phyloP scores from a whole-genome alignment of 2,329 filamentous ascomycete species.

The Phyllosticta ampelicida region DNA sequence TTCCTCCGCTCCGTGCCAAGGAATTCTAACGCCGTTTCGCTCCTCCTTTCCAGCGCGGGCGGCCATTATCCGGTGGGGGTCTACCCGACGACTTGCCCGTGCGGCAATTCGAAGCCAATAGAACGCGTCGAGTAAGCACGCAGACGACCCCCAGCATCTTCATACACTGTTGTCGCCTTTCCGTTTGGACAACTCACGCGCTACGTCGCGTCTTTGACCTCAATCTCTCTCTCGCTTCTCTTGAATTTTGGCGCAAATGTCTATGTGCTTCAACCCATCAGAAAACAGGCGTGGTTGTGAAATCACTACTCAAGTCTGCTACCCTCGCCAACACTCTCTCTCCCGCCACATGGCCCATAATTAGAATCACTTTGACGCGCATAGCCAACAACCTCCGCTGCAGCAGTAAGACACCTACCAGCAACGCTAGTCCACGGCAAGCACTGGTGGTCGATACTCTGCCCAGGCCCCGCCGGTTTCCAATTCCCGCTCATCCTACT shows the following conservation, averaged over 20 bases:
- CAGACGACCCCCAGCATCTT: neutral
- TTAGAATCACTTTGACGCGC: constrained; percentile 1
- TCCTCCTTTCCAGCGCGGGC: too few relatives aligned
- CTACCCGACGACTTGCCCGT: neutral
- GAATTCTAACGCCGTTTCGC: too few relatives aligned
- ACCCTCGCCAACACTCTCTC: neutral
- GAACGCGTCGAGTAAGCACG: too few relatives aligned
- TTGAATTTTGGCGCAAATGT: neutral
- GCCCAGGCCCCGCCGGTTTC: neutral
- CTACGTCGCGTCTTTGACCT: neutral
- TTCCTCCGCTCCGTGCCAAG: too few relatives aligned
- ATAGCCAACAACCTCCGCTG: neutral
- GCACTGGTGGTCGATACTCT: neutral
- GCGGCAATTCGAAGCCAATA: neutral
- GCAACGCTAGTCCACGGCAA: neutral
- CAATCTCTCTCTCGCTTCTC: neutral
- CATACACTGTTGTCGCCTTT: neutral
- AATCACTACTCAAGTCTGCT: neutral
- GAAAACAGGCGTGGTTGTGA: neutral
- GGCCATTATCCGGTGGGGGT: too few relatives aligned
- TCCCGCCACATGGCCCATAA: neutral
- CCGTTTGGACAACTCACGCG: neutral
- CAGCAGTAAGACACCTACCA: neutral
- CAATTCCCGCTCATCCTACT: neutral
- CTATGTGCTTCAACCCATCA: neutral